A percentile compares a stretch with the other conserved stretches of the same genome.
phyloP scores from a whole-genome alignment of 139 green algal genomes.

The Tetradesmus lagerheimii region DNA sequence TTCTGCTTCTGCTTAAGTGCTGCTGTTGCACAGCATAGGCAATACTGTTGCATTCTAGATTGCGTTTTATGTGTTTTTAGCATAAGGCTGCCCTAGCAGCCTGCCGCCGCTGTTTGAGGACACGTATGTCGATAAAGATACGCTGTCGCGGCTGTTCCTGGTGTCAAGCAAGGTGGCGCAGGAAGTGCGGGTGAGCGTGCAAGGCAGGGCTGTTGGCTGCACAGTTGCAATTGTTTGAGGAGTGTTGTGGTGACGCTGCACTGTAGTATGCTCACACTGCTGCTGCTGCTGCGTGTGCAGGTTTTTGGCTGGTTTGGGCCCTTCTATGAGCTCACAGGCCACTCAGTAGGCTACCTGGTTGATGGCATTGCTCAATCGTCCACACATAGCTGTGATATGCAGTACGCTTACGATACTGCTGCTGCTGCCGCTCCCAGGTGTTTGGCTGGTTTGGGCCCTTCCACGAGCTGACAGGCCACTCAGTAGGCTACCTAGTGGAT shows the following conservation, averaged over 20 bases:
- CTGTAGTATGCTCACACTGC: neutral
- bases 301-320: constrained; percentile 6
- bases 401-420: neutral
- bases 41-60: no score
- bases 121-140: neutral
- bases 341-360: constrained; percentile 4
- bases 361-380: neutral
- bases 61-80: no score
- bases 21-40: no score
- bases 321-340: neutral
- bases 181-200: neutral
- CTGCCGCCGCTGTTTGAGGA: neutral
- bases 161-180: neutral
- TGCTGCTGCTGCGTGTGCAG: neutral
- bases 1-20: no score
- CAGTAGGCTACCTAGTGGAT: constrained; percentile 26
- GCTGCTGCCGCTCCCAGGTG: neutral
- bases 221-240: neutral
- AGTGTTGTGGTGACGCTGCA: no score
- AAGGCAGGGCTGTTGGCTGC: no score
- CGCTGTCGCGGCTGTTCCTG: constrained; percentile 26
- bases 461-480: neutral
- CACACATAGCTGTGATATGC: neutral
- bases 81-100: neutral
- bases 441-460: constrained; percentile 27